Evolutionary conservation across 139 green algal species (phyloP).

Genomic region (Chlorella sp.): DNA sequence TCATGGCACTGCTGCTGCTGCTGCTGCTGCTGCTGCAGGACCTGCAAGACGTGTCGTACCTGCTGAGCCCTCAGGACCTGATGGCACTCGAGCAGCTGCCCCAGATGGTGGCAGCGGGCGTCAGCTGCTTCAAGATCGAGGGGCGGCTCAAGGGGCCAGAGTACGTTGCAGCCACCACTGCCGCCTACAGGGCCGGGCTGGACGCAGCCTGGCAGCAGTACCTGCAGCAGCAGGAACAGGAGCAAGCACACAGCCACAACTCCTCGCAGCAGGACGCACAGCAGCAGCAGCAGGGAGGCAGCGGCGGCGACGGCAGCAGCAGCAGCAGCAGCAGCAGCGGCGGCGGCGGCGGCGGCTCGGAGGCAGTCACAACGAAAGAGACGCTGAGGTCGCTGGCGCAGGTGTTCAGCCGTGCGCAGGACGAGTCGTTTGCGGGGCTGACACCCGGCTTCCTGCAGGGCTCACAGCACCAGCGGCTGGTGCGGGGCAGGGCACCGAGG

Average conservation of each 20-base stretch:
- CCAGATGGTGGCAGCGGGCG: conserved; percentile 63
- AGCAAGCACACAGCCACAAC: background rate
- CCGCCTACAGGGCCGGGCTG: background rate
- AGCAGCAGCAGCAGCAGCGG: background rate
- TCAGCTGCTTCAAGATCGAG: conserved; percentile 84
- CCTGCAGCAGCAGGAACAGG: no score
- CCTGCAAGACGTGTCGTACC: no score
- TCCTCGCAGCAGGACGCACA: conserved; percentile 5
- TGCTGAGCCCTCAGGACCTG: conserved; percentile 62
- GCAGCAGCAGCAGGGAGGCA: background rate
- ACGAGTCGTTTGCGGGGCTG: conserved; percentile 56
- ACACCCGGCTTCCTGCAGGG: conserved; percentile 76
- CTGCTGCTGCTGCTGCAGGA: no score
- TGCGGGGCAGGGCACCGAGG: conserved; percentile 57
- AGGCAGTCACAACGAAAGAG: background rate
- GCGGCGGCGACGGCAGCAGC: background rate
- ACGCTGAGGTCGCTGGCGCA: conserved; percentile 14
- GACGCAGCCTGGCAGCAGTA: background rate
- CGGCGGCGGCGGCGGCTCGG: no score
- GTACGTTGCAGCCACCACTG: conserved; percentile 80
- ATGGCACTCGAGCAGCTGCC: conserved; percentile 65
- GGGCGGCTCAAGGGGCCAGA: conserved; percentile 81
- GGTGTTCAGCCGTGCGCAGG: conserved; percentile 79
- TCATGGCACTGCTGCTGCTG: background rate
- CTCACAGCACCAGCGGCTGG: conserved; percentile 63